These are phyloP conservation scores for Nasturtium officinale DNA, from an alignment of 345 rosid species.

Conservation along the genomic window DNA sequence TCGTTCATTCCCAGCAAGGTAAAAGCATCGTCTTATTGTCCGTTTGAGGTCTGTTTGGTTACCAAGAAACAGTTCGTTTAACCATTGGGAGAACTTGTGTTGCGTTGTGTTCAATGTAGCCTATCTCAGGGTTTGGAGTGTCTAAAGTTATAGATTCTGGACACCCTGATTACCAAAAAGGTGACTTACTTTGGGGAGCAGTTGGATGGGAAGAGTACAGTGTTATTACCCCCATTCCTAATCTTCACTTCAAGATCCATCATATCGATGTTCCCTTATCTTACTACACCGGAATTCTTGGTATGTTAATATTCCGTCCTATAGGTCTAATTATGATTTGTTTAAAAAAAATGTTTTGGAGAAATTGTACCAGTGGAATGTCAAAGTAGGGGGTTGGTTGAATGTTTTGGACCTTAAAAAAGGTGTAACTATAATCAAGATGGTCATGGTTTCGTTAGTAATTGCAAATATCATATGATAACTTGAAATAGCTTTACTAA, in stretches of 20 bases:
- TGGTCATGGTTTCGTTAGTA: neutral
- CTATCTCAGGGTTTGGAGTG: conserved; percentile 58
- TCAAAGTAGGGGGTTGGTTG: too few relatives aligned
- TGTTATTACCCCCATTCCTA: conserved; percentile 41
- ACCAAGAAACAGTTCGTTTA: neutral
- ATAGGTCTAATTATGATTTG: neutral
- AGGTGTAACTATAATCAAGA: neutral
- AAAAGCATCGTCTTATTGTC: neutral
- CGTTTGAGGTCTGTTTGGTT: neutral
- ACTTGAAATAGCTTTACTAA: neutral
- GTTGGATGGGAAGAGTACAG: conserved; percentile 73
- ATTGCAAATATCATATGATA: neutral
- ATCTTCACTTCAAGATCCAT: conserved; percentile 50
- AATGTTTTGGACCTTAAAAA: neutral
- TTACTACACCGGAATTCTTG: conserved; percentile 62
- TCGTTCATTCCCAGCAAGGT: conserved; percentile 46
- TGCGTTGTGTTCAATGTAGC: conserved; percentile 41
- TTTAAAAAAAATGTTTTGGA: neutral
- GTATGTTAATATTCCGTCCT: conserved; percentile 19
- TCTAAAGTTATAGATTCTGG: conserved; percentile 53
- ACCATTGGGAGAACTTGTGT: neutral
- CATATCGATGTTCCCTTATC: conserved; percentile 62
- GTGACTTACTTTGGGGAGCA: conserved; percentile 60
- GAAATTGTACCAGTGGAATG: too few relatives aligned
- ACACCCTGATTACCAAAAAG: conserved; percentile 48